Conservation (phyloP, 2,329 filamentous ascomycete species). For the Ophiostoma australiae region DNA sequence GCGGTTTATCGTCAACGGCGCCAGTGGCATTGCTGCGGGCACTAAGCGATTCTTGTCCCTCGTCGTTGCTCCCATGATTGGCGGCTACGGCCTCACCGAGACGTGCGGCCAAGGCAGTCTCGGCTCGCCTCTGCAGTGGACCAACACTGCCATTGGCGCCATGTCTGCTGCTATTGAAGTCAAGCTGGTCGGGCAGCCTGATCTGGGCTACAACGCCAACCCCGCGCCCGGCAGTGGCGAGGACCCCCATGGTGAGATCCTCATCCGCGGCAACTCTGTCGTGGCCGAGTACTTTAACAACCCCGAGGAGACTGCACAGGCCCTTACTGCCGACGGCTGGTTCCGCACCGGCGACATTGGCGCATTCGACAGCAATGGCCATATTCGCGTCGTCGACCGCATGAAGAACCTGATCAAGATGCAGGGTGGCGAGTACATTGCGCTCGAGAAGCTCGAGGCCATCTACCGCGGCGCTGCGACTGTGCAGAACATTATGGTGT, state of each 20-base stretch:
- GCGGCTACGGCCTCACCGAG: conserved; percentile 91
- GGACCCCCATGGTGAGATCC: conserved; percentile 87
- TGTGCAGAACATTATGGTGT: conserved; percentile 82
- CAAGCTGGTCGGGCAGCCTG: conserved; percentile 85
- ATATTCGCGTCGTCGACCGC: conserved; percentile 83
- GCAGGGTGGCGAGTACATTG: conserved; percentile 91
- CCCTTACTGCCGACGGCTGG: conserved; percentile 81
- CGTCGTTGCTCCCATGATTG: conserved; percentile 89
- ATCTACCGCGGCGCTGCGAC: conserved; percentile 76
- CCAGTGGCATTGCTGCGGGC: conserved; percentile 80
- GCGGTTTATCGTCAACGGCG: conserved; percentile 89
- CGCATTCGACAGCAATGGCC: conserved; percentile 73
- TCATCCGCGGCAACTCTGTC: conserved; percentile 73
- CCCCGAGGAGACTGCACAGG: conserved; percentile 74
- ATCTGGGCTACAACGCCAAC: conserved; percentile 77
- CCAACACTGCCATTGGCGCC: conserved; percentile 69
- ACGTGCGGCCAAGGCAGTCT: conserved; percentile 80
- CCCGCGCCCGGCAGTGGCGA: conserved; percentile 66
- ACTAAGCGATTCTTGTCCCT: conserved; percentile 89
- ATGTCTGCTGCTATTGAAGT: conserved; percentile 73
- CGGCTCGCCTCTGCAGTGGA: conserved; percentile 81
- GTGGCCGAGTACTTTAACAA: conserved; percentile 78
- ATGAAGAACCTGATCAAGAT: conserved; percentile 99
- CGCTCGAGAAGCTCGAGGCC: conserved; percentile 90
- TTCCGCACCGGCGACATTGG: conserved; percentile 97